Evolutionary conservation across 1,139 yeast genomes (phyloP), one percentile per base, ranked within the genome.

Genomic region (Kurtzmaniella quercitrusa): DNA sequence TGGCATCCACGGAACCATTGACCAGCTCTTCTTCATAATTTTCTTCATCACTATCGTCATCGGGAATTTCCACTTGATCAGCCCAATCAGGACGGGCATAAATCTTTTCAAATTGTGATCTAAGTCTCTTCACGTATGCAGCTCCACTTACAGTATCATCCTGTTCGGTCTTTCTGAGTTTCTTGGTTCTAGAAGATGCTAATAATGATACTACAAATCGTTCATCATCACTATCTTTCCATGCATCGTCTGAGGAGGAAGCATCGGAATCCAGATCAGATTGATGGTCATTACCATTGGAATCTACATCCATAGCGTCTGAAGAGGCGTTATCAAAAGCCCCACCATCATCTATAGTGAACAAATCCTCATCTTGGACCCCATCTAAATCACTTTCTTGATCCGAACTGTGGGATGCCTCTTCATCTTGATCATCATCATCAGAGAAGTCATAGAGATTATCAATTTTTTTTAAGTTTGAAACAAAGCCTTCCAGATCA

Each of bases 161-260:
- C 2, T 66, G 63, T 48, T 80, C 84, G 0, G 75, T 61, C 43
- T 74, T 73, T 54, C 97, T 77, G 53, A 94, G 73, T 65, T 93
- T 93, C 55, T 79, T 82, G 41, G 85, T 64, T 53, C 77, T 79
- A 51, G 82, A 85, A 1, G 83, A 70, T 1, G 78, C 60, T 8
- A 71, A 63, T 25, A 94, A 65, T 1, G 56, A 79, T 5, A 93
- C 73, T 18, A 68, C 68, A 23, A 87, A 55, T 44, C 72, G 73
- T 52, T 91, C 98, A 60, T 93, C 98, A 58, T 93, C 98, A 48
- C 95, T 85, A 63, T 93, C 99, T 16, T 66, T 65, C 99, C 99
- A 94, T 7, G 90, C 96, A n/a, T 50, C 54, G 12, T 50, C 54
- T 14, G 67, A 74, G 11, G 65, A 68, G 31, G 63, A 69, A 3